phyloP scores from a whole-genome alignment of 345 rosid genomes.

The Clausena lansium region DNA sequence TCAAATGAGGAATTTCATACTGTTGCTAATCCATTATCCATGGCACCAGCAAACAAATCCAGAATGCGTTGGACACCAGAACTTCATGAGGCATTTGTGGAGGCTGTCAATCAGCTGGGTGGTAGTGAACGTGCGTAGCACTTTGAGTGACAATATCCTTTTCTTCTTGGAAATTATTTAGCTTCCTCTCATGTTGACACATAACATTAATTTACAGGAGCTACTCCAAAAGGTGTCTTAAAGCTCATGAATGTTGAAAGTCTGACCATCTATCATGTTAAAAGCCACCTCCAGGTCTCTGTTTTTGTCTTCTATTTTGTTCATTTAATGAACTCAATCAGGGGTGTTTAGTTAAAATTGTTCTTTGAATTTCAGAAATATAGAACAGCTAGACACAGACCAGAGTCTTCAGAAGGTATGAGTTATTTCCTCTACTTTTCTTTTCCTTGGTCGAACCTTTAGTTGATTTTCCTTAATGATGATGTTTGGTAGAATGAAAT shows the following conservation, averaged over 20 bases:
- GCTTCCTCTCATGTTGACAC: conserved; percentile 10
- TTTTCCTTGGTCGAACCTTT: not conserved
- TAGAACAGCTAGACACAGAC: conserved; percentile 86
- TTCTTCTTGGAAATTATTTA: conserved; percentile 4
- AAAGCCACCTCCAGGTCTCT: conserved; percentile 93
- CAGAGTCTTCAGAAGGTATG: conserved; percentile 63
- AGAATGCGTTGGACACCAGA: conserved; percentile 98
- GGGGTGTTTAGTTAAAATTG: conserved; percentile 12
- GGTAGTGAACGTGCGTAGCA: conserved; percentile 78
- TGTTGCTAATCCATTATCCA: conserved; percentile 29
- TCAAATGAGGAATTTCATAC: conserved; percentile 30
- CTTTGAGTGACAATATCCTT: conserved; percentile 1
- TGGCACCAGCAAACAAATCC: conserved; percentile 46
- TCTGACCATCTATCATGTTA: conserved; percentile 91
- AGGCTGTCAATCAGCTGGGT: conserved; percentile 86
- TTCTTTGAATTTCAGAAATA: conserved; percentile 66
- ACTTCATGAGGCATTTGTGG: conserved; percentile 89
- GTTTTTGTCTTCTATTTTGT: conserved; percentile 7
- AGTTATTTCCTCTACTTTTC: conserved; percentile 14
- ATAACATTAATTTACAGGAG: conserved; percentile 51
- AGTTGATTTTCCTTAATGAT: not conserved
- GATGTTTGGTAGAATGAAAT: not conserved
- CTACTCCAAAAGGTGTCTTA: conserved; percentile 90
- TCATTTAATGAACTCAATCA: conserved; percentile 1
- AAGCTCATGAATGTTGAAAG: conserved; percentile 76